These are phyloP conservation scores for Biscutella laevigata DNA, from an alignment of 441 rosid species.

Conservation along the genomic window DNA sequence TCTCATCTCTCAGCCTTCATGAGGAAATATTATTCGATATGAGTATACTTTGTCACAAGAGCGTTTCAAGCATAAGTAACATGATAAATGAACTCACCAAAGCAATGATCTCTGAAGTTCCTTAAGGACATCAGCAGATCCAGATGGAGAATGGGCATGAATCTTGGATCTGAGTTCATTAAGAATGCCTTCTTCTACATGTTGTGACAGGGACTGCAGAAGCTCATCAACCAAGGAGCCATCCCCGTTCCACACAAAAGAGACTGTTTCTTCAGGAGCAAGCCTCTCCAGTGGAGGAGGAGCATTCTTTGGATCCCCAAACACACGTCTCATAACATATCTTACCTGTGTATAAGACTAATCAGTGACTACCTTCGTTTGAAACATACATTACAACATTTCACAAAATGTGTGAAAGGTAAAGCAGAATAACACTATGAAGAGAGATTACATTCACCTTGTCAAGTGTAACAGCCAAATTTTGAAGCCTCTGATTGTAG, in stretches of 20 bases:
- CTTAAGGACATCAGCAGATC: slow-evolving; percentile 49
- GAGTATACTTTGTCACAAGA: slow-evolving; percentile 8
- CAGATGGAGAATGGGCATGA: slow-evolving; percentile 59
- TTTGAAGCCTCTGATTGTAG: slow-evolving; percentile 98
- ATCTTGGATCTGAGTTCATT: slow-evolving; percentile 72
- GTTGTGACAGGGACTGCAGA: slow-evolving; percentile 70
- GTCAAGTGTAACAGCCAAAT: slow-evolving; percentile 95
- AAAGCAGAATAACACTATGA: slow-evolving; percentile 7
- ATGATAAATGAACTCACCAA: slow-evolving; percentile 50
- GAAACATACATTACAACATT: not conserved
- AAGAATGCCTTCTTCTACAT: slow-evolving; percentile 49
- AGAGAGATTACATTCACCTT: slow-evolving; percentile 48
- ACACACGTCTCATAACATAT: slow-evolving; percentile 87
- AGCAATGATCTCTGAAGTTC: slow-evolving; percentile 79
- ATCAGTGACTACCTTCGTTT: slow-evolving; percentile 13
- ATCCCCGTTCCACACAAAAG: slow-evolving; percentile 81
- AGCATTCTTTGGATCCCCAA: slow-evolving; percentile 90
- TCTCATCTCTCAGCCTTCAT: slow-evolving; percentile 92
- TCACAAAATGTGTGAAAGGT: not conserved
- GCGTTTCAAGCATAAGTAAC: slow-evolving; percentile 3
- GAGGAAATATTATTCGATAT: slow-evolving; percentile 6
- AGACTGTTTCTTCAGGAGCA: slow-evolving; percentile 62
- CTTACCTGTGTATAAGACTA: slow-evolving; percentile 55
- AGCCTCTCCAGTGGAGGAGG: slow-evolving; percentile 95
- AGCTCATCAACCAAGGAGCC: slow-evolving; percentile 89